A percentile compares a stretch with the other conserved stretches of the same genome.
Conservation (phyloP, 2,329 filamentous ascomycete species). For the Alternaria metachromatica region DNA sequence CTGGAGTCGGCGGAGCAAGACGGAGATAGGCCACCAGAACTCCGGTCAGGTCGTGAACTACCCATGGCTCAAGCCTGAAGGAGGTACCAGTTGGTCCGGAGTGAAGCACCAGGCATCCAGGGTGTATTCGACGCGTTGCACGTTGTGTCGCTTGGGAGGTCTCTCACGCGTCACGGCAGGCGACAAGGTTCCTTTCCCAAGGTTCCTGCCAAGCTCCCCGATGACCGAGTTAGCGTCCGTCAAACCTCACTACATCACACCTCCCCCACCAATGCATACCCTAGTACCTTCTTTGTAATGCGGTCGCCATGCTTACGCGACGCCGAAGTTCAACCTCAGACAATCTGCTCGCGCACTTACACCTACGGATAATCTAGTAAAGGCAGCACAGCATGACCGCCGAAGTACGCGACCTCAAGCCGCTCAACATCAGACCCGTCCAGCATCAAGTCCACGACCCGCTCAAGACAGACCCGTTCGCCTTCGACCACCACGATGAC, state of each 20-base stretch:
- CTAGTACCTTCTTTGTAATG: slow-evolving; percentile 14
- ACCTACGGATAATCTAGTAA: background rate
- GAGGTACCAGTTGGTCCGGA: background rate
- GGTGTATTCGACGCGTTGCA: background rate
- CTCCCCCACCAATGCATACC: background rate
- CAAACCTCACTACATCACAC: slow-evolving; percentile 14
- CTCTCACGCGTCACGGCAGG: background rate
- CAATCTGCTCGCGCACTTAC: slow-evolving; percentile 14
- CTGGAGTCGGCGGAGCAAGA: background rate
- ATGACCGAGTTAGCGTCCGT: slow-evolving; percentile 8
- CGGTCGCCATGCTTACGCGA: slow-evolving; percentile 2
- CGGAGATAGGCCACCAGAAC: background rate
- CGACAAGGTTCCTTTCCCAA: background rate
- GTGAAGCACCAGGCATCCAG: background rate
- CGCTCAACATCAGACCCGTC: slow-evolving; percentile 36
- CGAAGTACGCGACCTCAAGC: slow-evolving; percentile 33
- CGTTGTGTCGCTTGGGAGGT: background rate
- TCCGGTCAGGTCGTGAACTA: background rate
- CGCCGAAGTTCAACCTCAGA: slow-evolving; percentile 1
- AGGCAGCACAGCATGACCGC: slow-evolving; percentile 28
- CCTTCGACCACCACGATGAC: slow-evolving; percentile 37
- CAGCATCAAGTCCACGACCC: slow-evolving; percentile 30
- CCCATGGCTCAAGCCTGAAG: background rate
- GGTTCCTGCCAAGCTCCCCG: background rate
- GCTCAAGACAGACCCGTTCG: slow-evolving; percentile 23